These are phyloP conservation scores for Microcos paniculata DNA, from an alignment of 345 rosid genomes.

Conservation along the genomic window DNA sequence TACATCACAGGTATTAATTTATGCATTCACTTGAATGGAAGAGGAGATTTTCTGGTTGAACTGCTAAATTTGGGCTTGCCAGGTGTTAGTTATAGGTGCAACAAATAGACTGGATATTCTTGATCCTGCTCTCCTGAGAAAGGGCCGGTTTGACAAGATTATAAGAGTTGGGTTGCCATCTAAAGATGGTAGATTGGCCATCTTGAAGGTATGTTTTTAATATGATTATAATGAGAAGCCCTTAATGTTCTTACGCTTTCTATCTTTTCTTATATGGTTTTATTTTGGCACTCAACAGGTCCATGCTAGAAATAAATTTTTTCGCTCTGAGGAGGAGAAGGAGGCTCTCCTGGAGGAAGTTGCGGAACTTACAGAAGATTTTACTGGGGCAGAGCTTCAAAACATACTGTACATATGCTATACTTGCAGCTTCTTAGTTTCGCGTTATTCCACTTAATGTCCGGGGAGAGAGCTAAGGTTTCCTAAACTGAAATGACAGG, in stretches of 20 bases:
- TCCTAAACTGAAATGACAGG: constrained; percentile 41
- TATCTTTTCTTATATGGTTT: constrained; percentile 12
- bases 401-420: constrained; percentile 64
- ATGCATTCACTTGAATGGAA: constrained; percentile 8
- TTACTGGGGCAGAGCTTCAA: constrained; percentile 97
- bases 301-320: constrained; percentile 92
- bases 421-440: constrained; percentile 11
- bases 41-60: constrained; percentile 12
- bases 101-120: constrained; percentile 94
- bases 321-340: constrained; percentile 82
- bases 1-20: constrained; percentile 71
- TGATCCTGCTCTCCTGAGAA: constrained; percentile 94
- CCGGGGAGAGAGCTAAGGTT: constrained; percentile 24
- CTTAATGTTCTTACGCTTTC: constrained; percentile 11
- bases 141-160: constrained; percentile 97
- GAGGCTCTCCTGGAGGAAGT: constrained; percentile 68
- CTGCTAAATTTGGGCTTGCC: constrained; percentile 32
- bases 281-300: constrained; percentile 45
- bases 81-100: constrained; percentile 97
- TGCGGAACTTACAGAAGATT: constrained; percentile 82
- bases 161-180: constrained; percentile 95
- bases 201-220: constrained; percentile 58
- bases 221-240: not conserved
- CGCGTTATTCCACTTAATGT: not conserved
- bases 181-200: constrained; percentile 88